Conservation (phyloP, 2,329 filamentous ascomycete genomes). For the Stagonosporopsis tanaceti region DNA sequence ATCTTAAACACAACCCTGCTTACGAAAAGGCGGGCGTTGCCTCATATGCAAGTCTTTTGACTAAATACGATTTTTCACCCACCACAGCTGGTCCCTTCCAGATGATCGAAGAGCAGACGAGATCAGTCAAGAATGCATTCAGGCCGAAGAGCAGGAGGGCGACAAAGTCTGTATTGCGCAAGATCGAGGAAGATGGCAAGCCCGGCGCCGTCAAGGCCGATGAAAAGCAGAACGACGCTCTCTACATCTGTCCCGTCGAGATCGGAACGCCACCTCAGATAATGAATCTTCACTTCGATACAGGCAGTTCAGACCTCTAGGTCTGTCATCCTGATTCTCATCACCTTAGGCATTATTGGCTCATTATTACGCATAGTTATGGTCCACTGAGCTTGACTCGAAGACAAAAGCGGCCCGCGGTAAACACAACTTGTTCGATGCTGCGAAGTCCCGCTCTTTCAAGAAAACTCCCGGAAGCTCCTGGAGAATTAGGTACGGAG, state of each 20-base stretch:
- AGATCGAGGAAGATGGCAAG: slow-evolving; percentile 48
- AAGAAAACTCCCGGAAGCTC: slow-evolving; percentile 55
- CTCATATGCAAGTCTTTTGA: slow-evolving; percentile 68
- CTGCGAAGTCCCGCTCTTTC: slow-evolving; percentile 47
- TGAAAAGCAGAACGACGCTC: slow-evolving; percentile 35
- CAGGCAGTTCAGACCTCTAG: slow-evolving; percentile 71
- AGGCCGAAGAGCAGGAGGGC: slow-evolving; percentile 59
- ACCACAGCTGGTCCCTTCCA: slow-evolving; percentile 70
- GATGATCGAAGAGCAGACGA: slow-evolving; percentile 56
- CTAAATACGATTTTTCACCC: slow-evolving; percentile 68
- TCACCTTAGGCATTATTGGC: neutral
- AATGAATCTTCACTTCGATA: slow-evolving; percentile 74
- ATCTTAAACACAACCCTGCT: slow-evolving; percentile 33
- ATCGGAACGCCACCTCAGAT: slow-evolving; percentile 65
- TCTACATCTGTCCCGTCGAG: slow-evolving; percentile 61
- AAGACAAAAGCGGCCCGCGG: slow-evolving; percentile 58
- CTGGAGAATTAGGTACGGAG: slow-evolving; percentile 70
- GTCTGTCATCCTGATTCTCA: slow-evolving; percentile 30
- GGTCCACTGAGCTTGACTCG: slow-evolving; percentile 34
- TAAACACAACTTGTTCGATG: slow-evolving; percentile 61
- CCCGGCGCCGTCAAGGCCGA: slow-evolving; percentile 57
- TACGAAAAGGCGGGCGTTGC: slow-evolving; percentile 59
- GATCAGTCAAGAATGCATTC: slow-evolving; percentile 27
- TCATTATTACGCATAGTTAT: slow-evolving; percentile 22
- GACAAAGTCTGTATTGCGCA: slow-evolving; percentile 53